Percentiles rank a stretch among this genome's conserved stretches.
Conservation (phyloP, 1,139 yeast genomes). For the Protomyces macrosporus region DNA sequence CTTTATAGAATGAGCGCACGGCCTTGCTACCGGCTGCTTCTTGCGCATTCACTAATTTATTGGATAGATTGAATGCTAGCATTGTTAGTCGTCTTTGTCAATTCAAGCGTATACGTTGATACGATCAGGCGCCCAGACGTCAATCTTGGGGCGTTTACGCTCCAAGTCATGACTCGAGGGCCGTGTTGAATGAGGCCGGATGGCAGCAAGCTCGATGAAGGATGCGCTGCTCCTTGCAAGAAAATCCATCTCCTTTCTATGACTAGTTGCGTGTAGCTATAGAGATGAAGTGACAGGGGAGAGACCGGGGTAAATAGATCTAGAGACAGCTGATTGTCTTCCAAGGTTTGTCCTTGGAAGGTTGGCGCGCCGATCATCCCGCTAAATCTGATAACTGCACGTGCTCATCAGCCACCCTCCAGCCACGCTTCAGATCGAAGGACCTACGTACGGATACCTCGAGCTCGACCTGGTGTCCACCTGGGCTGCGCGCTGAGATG, state of each 20-base stretch:
- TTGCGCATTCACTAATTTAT: constrained; percentile 5
- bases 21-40: not conserved
- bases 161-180: not conserved
- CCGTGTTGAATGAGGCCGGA: constrained; percentile 17
- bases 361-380: no score
- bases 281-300: no score
- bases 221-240: constrained; percentile 16
- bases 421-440: no score
- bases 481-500: no score
- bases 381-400: no score
- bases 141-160: not conserved
- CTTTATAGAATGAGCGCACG: constrained; percentile 27
- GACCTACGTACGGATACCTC: no score
- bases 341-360: no score
- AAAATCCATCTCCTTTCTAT: not conserved
- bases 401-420: no score
- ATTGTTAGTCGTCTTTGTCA: not conserved
- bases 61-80: constrained; percentile 5
- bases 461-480: no score
- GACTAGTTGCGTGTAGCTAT: no score
- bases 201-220: constrained; percentile 15
- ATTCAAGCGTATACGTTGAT: not conserved
- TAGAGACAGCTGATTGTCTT: no score
- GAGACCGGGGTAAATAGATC: no score
- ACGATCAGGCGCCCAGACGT: constrained; percentile 14